These are phyloP conservation scores for Sphaceloma murrayae DNA, from an alignment of 2,329 filamentous ascomycete genomes.

Conservation along the genomic window DNA sequence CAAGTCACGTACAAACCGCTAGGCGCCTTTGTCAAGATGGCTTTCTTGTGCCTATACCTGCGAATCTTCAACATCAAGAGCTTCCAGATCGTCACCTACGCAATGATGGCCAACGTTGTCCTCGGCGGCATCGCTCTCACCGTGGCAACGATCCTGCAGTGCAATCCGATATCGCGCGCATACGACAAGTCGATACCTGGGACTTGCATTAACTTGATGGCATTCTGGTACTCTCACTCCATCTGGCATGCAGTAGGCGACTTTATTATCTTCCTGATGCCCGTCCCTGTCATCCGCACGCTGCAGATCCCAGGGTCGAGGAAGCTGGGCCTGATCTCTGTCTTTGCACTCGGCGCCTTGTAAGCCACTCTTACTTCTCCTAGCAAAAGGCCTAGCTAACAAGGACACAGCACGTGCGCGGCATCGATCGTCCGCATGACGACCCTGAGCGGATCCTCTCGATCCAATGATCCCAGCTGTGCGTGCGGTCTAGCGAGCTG, in stretches of 20 bases:
- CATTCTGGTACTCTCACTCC: slow-evolving; percentile 7
- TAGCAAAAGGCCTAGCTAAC: not conserved
- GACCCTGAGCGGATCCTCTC: slow-evolving; percentile 16
- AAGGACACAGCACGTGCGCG: slow-evolving; percentile 17
- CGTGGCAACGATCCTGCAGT: slow-evolving; percentile 2
- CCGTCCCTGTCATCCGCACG: slow-evolving; percentile 15
- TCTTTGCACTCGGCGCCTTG: slow-evolving; percentile 20
- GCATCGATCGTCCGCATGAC: slow-evolving; percentile 19
- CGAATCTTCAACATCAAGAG: slow-evolving; percentile 4
- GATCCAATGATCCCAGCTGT: slow-evolving; percentile 17
- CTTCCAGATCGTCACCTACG: slow-evolving; percentile 4
- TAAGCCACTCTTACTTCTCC: slow-evolving; percentile 6
- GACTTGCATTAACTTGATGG: slow-evolving; percentile 12
- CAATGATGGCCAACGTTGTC: slow-evolving; percentile 12
- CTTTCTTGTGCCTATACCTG: slow-evolving; percentile 7
- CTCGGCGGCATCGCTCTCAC: slow-evolving; percentile 5
- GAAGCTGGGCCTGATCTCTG: slow-evolving; percentile 17
- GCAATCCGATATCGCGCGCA: slow-evolving; percentile 1
- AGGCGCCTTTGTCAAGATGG: slow-evolving; percentile 12
- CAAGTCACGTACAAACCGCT: slow-evolving; percentile 10
- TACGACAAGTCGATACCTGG: slow-evolving; percentile 10
- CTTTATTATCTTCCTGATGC: slow-evolving; percentile 18
- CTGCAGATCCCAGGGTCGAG: slow-evolving; percentile 17
- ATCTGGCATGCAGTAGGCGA: slow-evolving; percentile 13
- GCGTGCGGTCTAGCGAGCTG: not conserved